phyloP scores from a whole-genome alignment of 306 rosid species.

The Malus domestica region ASM211411v1 NC_041793.1:25279001-25279500 shows the following conservation, averaged over 20 bases:
- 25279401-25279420: constrained; percentile 66
- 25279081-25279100: not conserved
- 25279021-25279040: too few species aligned
- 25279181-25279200: not conserved
- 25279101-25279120: not conserved
- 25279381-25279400: constrained; percentile 48
- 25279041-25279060: too few species aligned
- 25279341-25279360: constrained; percentile 39
- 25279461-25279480: too few species aligned
- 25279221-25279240: constrained; percentile 1
- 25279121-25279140: constrained; percentile 4
- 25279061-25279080: not conserved
- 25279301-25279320: constrained; percentile 31
- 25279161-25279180: constrained; percentile 5
- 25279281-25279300: not conserved
- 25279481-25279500: too few species aligned
- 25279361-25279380: constrained; percentile 49
- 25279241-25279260: constrained; percentile 14
- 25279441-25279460: not conserved
- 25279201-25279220: constrained; percentile 14
- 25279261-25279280: not conserved
- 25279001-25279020: too few species aligned
- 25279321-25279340: constrained; percentile 53
- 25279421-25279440: not conserved
- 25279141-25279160: constrained; percentile 1